phyloP scores from a whole-genome alignment of 495 filamentous ascomycete genomes.

The Aspergillus hancockii region DNA sequence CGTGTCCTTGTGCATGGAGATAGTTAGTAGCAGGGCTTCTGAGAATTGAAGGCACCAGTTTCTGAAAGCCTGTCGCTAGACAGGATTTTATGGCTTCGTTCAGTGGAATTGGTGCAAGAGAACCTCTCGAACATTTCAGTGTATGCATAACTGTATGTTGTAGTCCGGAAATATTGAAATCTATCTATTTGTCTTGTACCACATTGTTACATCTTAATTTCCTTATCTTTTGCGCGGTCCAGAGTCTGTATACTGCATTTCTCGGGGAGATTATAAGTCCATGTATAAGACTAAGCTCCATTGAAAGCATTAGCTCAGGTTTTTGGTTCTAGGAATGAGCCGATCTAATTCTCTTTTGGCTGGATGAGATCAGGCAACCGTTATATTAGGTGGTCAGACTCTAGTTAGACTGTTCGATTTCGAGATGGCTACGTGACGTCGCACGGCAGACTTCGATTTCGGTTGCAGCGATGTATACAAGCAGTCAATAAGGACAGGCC shows the following conservation, averaged over 20 bases:
- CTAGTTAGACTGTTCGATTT: neutral
- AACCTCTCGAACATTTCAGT: slow-evolving; percentile 62
- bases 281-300: neutral
- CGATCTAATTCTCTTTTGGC: neutral
- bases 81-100: slow-evolving; percentile 41
- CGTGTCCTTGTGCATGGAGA: slow-evolving; percentile 25
- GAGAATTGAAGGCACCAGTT: slow-evolving; percentile 69
- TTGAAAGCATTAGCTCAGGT: neutral
- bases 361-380: neutral
- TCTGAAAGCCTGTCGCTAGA: slow-evolving; percentile 34
- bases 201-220: neutral
- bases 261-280: neutral
- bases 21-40: slow-evolving; percentile 30
- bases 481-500: neutral
- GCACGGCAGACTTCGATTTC: slow-evolving; percentile 6
- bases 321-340: neutral
- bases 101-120: slow-evolving; percentile 70
- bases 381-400: neutral
- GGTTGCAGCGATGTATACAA: slow-evolving; percentile 23
- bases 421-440: slow-evolving; percentile 1
- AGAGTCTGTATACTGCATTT: neutral
- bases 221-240: neutral
- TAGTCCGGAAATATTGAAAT: slow-evolving; percentile 9
- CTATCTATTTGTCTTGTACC: neutral
- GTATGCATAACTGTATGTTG: slow-evolving; percentile 2